phyloP scores from a whole-genome alignment of 2,329 filamentous ascomycete genomes.

The Colletotrichum chrysophilum region DNA sequence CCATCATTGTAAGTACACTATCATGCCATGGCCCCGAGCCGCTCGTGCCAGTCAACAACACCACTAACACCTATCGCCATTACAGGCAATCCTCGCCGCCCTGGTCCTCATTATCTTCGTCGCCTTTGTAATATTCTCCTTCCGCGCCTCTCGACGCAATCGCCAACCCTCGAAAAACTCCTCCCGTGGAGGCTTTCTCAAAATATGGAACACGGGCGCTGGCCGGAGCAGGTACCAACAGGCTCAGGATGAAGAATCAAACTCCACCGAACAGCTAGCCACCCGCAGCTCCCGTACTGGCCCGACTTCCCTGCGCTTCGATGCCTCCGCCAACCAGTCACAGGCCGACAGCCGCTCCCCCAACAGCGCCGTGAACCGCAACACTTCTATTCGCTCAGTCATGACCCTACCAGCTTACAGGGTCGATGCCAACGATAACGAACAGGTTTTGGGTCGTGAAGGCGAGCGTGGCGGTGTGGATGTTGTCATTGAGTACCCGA shows the following conservation, averaged over 20 bases:
- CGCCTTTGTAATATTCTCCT: conserved; percentile 22
- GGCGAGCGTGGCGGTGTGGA: conserved; percentile 94
- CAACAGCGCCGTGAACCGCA: conserved; percentile 68
- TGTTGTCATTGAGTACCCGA: conserved; percentile 84
- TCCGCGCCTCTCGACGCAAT: conserved; percentile 33
- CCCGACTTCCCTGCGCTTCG: conserved; percentile 14
- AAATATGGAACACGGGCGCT: conserved; percentile 5
- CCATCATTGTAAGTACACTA: conserved; percentile 16
- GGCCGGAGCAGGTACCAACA: conserved; percentile 31
- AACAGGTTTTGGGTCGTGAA: conserved; percentile 85
- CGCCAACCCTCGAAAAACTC: conserved; percentile 30
- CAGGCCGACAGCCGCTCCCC: conserved; percentile 25
- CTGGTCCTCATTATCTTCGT: conserved; percentile 29
- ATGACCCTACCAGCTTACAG: conserved; percentile 93
- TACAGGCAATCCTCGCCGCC: conserved; percentile 28
- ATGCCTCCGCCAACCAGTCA: conserved; percentile 21
- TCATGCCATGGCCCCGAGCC: background rate
- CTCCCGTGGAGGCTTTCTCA: conserved; percentile 9
- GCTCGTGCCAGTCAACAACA: background rate
- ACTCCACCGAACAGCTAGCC: background rate
- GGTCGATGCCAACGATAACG: conserved; percentile 71
- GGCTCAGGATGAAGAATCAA: conserved; percentile 33
- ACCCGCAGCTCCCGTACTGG: background rate
- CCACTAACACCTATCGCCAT: background rate
- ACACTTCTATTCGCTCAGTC: conserved; percentile 88